These are phyloP conservation scores for Ascochyta fabae DNA, from an alignment of 2,329 filamentous ascomycete species.

Conservation along the genomic window DNA sequence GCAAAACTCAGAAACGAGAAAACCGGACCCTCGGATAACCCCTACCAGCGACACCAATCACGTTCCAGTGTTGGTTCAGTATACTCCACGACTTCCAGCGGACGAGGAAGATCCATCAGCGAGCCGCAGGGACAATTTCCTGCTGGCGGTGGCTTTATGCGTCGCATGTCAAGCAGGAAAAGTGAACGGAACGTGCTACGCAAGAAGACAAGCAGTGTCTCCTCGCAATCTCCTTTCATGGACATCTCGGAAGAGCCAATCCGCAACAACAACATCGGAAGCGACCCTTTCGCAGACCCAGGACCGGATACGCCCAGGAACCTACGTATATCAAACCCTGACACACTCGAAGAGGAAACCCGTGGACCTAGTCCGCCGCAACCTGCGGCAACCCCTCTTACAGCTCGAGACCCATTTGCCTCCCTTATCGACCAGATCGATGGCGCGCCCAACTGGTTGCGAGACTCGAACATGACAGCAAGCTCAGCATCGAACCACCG, in stretches of 20 bases:
- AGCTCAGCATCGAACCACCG: slow-evolving; percentile 27
- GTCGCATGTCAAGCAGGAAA: slow-evolving; percentile 42
- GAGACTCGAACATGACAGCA: slow-evolving; percentile 19
- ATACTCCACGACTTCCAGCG: slow-evolving; percentile 37
- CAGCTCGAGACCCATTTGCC: slow-evolving; percentile 38
- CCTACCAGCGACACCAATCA: slow-evolving; percentile 39
- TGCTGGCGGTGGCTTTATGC: slow-evolving; percentile 32
- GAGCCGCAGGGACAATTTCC: slow-evolving; percentile 37
- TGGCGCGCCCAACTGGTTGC: slow-evolving; percentile 35
- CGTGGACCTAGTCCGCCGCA: slow-evolving; percentile 36
- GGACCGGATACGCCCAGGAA: slow-evolving; percentile 28
- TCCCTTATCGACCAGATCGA: slow-evolving; percentile 38
- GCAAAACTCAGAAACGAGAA: slow-evolving; percentile 40
- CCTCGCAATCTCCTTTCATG: slow-evolving; percentile 36
- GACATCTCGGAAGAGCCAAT: slow-evolving; percentile 37
- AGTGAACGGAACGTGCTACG: slow-evolving; percentile 39
- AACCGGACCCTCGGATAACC: slow-evolving; percentile 33
- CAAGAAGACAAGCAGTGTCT: slow-evolving; percentile 40
- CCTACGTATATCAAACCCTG: slow-evolving; percentile 37
- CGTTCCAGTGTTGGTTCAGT: slow-evolving; percentile 42
- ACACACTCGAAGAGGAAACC: slow-evolving; percentile 5
- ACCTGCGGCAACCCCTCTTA: slow-evolving; percentile 29
- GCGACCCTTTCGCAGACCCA: slow-evolving; percentile 40
- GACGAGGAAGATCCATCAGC: slow-evolving; percentile 36
- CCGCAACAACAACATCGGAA: slow-evolving; percentile 26